Conservation (phyloP, 495 filamentous ascomycete genomes). For the Lasiosphaeria ovina region DNA sequence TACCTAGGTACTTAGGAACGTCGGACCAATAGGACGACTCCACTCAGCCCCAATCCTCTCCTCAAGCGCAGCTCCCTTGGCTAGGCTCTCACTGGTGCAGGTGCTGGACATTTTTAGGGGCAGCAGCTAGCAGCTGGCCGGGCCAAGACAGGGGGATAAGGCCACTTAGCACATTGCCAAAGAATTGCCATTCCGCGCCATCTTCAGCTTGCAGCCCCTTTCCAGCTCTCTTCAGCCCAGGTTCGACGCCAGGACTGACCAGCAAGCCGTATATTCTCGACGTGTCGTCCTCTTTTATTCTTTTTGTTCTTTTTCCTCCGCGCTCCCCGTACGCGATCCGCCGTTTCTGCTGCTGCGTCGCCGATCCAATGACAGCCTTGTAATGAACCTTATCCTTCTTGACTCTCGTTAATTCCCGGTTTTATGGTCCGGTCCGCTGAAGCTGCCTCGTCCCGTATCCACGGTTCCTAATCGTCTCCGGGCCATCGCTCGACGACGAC, state of each 20-base stretch:
- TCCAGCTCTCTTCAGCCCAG: slow-evolving; percentile 19
- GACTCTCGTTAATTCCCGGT: slow-evolving; percentile 45
- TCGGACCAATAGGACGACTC: background rate
- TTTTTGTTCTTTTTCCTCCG: background rate
- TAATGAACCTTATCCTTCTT: slow-evolving; percentile 45
- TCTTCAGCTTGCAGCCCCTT: slow-evolving; percentile 28
- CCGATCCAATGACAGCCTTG: slow-evolving; percentile 34
- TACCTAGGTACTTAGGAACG: background rate
- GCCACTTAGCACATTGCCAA: slow-evolving; percentile 31
- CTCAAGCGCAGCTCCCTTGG: background rate
- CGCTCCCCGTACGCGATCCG: slow-evolving; percentile 3
- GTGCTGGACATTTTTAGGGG: background rate
- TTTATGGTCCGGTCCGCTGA: slow-evolving; percentile 20
- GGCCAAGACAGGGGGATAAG: slow-evolving; percentile 13
- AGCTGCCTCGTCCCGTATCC: slow-evolving; percentile 18
- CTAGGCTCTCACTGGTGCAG: background rate
- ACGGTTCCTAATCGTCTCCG: background rate
- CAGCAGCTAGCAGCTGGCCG: background rate
- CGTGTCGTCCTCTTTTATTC: slow-evolving; percentile 15
- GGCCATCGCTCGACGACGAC: background rate
- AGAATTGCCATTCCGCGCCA: slow-evolving; percentile 14
- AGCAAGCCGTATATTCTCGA: background rate
- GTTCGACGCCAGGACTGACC: slow-evolving; percentile 19
- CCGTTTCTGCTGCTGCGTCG: slow-evolving; percentile 8
- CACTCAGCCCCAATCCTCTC: background rate